Evolutionary conservation across 2,329 filamentous ascomycete genomes (phyloP).

Genomic region (Aspergillus latus): DNA sequence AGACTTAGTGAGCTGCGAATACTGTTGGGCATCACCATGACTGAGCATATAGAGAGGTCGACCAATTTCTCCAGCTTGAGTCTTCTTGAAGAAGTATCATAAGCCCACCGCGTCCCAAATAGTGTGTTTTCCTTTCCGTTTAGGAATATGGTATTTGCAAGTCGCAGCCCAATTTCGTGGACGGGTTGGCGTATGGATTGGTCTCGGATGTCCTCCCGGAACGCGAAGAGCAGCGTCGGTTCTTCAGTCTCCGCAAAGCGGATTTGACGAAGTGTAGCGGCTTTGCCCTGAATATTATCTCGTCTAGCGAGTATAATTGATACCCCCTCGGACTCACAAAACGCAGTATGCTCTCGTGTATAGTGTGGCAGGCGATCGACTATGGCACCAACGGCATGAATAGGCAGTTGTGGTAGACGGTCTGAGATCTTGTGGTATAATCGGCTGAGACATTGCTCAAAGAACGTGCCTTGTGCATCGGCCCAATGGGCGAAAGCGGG

Average conservation of each 20-base stretch:
- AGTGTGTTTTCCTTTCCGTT: constrained; percentile 44
- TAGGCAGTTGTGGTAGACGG: constrained; percentile 5
- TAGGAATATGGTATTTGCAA: constrained; percentile 44
- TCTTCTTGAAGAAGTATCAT: constrained; percentile 21
- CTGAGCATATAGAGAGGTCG: constrained; percentile 34
- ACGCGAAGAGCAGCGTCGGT: constrained; percentile 33
- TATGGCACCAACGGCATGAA: constrained; percentile 37
- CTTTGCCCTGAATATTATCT: constrained; percentile 32
- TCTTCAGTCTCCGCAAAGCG: constrained; percentile 34
- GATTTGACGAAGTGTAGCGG: constrained; percentile 27
- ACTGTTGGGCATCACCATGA: constrained; percentile 22
- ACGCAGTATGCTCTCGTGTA: background rate
- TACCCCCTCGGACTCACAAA: constrained; percentile 34
- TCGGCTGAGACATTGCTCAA: constrained; percentile 31
- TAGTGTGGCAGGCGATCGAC: constrained; percentile 37
- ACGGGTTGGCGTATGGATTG: constrained; percentile 10
- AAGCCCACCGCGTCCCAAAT: constrained; percentile 37
- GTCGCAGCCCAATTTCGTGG: constrained; percentile 40
- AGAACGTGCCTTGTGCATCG: constrained; percentile 31
- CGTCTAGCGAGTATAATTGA: constrained; percentile 32
- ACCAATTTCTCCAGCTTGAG: constrained; percentile 28
- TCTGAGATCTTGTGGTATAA: constrained; percentile 23
- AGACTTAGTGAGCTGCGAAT: constrained; percentile 27
- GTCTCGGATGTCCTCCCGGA: constrained; percentile 16
- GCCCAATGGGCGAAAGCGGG: constrained; percentile 41